These are phyloP conservation scores for Jamesozyma hellenica DNA, from an alignment of 805 yeast species.

Conservation along the genomic window DNA sequence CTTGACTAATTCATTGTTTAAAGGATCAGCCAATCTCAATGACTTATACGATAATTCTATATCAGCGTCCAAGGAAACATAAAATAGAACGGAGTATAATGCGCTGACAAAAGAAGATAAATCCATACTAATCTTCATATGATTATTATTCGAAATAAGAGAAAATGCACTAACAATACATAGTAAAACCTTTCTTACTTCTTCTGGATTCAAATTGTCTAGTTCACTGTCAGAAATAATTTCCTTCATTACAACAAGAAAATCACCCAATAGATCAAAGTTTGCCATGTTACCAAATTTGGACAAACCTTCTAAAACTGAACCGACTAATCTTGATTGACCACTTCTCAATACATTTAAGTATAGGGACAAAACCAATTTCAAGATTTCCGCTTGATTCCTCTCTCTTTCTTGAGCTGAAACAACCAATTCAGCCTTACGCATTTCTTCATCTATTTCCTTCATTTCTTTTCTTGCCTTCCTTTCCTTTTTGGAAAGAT, in stretches of 20 bases:
- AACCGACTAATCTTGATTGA: conserved; percentile 61
- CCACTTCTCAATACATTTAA: conserved; percentile 62
- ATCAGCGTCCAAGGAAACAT: conserved; percentile 67
- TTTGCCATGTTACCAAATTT: conserved; percentile 87
- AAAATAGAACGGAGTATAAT: conserved; percentile 58
- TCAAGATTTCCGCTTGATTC: conserved; percentile 75
- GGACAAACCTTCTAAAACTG: conserved; percentile 85
- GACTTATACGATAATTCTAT: conserved; percentile 79
- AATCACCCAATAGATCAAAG: conserved; percentile 85
- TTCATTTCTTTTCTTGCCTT: conserved; percentile 81
- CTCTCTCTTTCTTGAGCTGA: conserved; percentile 81
- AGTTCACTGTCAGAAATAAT: conserved; percentile 45
- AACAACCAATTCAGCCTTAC: conserved; percentile 76
- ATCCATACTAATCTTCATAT: conserved; percentile 68
- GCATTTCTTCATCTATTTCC: conserved; percentile 80
- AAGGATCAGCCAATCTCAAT: conserved; percentile 71
- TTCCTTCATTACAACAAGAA: conserved; percentile 81
- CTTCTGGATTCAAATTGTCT: conserved; percentile 38
- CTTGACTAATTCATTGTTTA: conserved; percentile 37
- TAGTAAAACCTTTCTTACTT: conserved; percentile 63
- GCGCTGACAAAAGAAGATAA: conserved; percentile 70
- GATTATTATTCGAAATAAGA: conserved; percentile 62
- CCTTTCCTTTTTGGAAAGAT: conserved; percentile 80
- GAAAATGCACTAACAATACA: conserved; percentile 89
- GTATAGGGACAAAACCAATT: conserved; percentile 60